These are phyloP conservation scores for Mercurialis annua DNA, from an alignment of 345 rosid genomes.

Conservation along the genomic window DNA sequence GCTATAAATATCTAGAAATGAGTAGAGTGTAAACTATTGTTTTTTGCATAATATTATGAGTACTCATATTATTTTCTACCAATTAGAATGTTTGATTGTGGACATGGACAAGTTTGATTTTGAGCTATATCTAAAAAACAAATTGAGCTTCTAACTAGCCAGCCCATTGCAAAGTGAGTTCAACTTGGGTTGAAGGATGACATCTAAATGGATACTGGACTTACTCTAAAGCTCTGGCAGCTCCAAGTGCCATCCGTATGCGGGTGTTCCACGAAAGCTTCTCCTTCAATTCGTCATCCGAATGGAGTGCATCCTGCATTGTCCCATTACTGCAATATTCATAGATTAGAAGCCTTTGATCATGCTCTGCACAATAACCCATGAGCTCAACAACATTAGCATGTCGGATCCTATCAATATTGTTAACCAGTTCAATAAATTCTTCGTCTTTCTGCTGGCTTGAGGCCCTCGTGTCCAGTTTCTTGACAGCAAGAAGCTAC, in stretches of 20 bases:
- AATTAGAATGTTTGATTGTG: not conserved
- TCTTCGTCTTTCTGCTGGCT: slow-evolving; percentile 70
- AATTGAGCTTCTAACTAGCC: not conserved
- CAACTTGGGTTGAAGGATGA: not conserved
- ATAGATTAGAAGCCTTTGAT: slow-evolving; percentile 78
- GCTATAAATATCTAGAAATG: not conserved
- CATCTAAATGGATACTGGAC: slow-evolving; percentile 22
- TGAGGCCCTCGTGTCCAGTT: slow-evolving; percentile 65
- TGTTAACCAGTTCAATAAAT: slow-evolving; percentile 74
- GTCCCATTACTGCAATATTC: slow-evolving; percentile 89
- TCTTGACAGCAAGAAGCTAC: slow-evolving; percentile 89
- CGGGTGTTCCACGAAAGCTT: slow-evolving; percentile 79
- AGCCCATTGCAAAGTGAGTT: not conserved
- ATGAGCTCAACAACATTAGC: slow-evolving; percentile 79
- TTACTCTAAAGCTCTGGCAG: slow-evolving; percentile 96
- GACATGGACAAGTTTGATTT: not conserved
- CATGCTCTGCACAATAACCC: slow-evolving; percentile 98
- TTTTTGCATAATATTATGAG: not conserved
- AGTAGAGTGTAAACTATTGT: not conserved
- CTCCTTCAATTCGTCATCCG: slow-evolving; percentile 69
- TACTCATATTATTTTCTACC: not conserved
- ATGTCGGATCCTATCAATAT: slow-evolving; percentile 74
- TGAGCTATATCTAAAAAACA: not conserved
- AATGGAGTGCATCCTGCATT: slow-evolving; percentile 75
- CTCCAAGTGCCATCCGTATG: slow-evolving; percentile 82